phyloP scores from a whole-genome alignment of 1,139 yeast species.

The Arxiozyma heterogenica region DNA sequence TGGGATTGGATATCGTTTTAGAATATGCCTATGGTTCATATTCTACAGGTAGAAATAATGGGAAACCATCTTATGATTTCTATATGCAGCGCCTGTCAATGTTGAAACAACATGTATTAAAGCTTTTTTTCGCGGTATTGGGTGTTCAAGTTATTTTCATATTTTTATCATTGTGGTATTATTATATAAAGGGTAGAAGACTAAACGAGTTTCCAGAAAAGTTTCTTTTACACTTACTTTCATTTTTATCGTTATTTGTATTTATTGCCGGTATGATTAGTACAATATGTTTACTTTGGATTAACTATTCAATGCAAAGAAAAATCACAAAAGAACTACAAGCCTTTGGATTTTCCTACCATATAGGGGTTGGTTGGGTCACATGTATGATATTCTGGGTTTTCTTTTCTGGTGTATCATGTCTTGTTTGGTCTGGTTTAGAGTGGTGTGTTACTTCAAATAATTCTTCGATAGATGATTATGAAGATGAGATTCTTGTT shows the following conservation, averaged over 20 bases:
- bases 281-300: constrained; percentile 13
- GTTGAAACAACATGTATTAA: constrained; percentile 15
- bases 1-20: constrained; percentile 25
- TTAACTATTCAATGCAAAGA: constrained; percentile 15
- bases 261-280: constrained; percentile 19
- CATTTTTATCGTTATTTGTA: constrained; percentile 17
- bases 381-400: constrained; percentile 18
- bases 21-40: constrained; percentile 21
- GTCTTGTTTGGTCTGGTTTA: constrained; percentile 27
- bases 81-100: constrained; percentile 10
- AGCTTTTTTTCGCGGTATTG: constrained; percentile 14
- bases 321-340: constrained; percentile 20
- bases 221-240: constrained; percentile 19
- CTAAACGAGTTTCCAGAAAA: constrained; percentile 17
- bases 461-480: constrained; percentile 2
- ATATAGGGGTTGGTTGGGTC: constrained; percentile 23
- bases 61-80: constrained; percentile 7
- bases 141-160: constrained; percentile 11
- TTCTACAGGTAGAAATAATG: not conserved
- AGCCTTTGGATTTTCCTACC: constrained; percentile 23
- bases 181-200: constrained; percentile 20
- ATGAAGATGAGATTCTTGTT: not conserved
- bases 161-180: constrained; percentile 20
- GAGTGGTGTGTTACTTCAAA: constrained; percentile 28
- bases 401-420: constrained; percentile 16